A percentile compares a stretch with the other conserved stretches of the same genome.
These are phyloP conservation scores for Chiua virens DNA, from an alignment of 768 basidiomycete genomes.

Conservation along the genomic window DNA sequence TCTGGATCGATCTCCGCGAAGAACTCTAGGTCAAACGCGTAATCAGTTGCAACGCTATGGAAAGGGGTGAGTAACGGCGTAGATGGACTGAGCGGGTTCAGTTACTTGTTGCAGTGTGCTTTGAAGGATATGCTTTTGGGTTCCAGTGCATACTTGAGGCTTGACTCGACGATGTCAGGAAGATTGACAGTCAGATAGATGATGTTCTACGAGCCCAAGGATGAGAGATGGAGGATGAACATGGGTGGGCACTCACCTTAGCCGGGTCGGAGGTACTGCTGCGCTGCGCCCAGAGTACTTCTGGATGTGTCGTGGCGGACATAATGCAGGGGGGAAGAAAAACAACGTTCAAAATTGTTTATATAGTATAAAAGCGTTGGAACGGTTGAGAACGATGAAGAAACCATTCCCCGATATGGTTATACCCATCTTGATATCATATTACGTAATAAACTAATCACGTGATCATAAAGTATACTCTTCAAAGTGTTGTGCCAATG, in stretches of 20 bases:
- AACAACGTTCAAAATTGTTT: neutral
- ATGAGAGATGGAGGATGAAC: neutral
- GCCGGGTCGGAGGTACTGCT: conserved; percentile 61
- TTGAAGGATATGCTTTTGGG: conserved; percentile 61
- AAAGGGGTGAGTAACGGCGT: conserved; percentile 6
- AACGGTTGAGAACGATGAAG: conserved; percentile 34
- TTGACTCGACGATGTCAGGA: conserved; percentile 61
- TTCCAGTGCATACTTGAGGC: conserved; percentile 62
- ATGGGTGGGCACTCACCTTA: conserved; percentile 51
- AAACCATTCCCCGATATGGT: conserved; percentile 24
- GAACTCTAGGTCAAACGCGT: conserved; percentile 74
- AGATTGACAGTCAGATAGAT: conserved; percentile 84
- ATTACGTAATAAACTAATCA: neutral
- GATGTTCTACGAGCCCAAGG: conserved; percentile 59
- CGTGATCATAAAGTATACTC: neutral
- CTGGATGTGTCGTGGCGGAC: conserved; percentile 60
- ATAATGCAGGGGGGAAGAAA: conserved; percentile 10
- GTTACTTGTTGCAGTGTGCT: conserved; percentile 65
- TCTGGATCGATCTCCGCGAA: conserved; percentile 76
- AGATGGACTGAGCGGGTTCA: neutral
- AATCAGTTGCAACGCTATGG: conserved; percentile 52
- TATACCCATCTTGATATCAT: neutral
- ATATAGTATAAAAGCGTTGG: conserved; percentile 17
- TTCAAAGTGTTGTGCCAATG: no score
- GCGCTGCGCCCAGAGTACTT: conserved; percentile 94